phyloP scores from a whole-genome alignment of 768 basidiomycete genomes.

The Auricularia sp. region DNA sequence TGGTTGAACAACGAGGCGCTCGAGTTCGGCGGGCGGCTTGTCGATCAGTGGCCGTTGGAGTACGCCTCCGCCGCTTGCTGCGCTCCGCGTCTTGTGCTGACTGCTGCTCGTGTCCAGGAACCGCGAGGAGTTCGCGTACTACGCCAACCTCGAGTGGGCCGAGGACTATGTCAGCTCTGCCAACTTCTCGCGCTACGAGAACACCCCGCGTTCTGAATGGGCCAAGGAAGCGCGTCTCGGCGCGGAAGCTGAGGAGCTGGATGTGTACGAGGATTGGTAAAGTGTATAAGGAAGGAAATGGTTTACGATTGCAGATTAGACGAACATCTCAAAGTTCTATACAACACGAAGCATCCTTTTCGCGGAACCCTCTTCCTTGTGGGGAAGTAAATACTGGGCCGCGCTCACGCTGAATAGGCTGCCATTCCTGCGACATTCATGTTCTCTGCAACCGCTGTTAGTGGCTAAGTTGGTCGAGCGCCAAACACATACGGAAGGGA shows the following conservation, averaged over 20 bases:
- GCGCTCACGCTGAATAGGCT: no score
- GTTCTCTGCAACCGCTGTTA: no score
- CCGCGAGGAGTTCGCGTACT: background rate
- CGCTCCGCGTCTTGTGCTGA: background rate
- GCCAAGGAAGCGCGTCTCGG: background rate
- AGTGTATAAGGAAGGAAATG: background rate
- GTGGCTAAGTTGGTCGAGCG: no score
- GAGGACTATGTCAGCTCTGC: background rate
- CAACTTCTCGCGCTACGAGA: background rate
- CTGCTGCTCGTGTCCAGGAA: background rate
- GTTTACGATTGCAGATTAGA: no score
- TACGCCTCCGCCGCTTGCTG: slow-evolving; percentile 2
- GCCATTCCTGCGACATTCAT: no score
- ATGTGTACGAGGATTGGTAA: background rate
- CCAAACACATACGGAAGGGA: no score
- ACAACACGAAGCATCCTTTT: no score
- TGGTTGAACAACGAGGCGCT: slow-evolving; percentile 16
- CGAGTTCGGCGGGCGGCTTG: slow-evolving; percentile 14
- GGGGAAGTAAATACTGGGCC: no score
- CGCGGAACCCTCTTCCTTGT: no score
- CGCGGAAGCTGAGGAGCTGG: background rate
- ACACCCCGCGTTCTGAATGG: background rate
- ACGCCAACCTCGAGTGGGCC: background rate
- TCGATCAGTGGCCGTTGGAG: slow-evolving; percentile 18
- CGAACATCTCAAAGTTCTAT: no score